Evolutionary conservation across 495 filamentous ascomycete genomes (phyloP).

Genomic region (Xylaria scruposa): DNA sequence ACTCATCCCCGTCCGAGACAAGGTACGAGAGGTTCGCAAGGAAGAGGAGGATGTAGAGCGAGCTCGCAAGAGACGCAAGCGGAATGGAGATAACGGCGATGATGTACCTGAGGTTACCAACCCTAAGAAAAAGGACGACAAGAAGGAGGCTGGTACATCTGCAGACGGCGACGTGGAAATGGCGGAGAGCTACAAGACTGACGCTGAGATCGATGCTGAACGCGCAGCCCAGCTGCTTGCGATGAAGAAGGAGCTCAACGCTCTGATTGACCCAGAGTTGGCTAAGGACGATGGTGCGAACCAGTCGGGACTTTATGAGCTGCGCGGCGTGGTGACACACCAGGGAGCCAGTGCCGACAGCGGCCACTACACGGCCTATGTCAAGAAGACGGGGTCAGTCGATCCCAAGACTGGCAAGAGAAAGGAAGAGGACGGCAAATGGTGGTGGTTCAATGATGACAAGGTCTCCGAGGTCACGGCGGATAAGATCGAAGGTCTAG

Average conservation of each 20-base stretch:
- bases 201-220: constrained; percentile 89
- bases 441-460: constrained; percentile 99
- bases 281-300: constrained; percentile 82
- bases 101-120: constrained; percentile 44
- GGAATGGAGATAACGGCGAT: constrained; percentile 68
- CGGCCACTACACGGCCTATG: constrained; percentile 96
- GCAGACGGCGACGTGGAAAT: constrained; percentile 72
- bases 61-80: constrained; percentile 84
- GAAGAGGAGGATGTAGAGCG: constrained; percentile 91
- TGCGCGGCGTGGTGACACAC: constrained; percentile 95
- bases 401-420: constrained; percentile 73
- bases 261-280: constrained; percentile 73
- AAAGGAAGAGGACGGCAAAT: constrained; percentile 85
- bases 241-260: constrained; percentile 84
- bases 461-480: constrained; percentile 91
- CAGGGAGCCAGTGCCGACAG: constrained; percentile 97
- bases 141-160: constrained; percentile 33
- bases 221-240: constrained; percentile 71
- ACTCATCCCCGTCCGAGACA: constrained; percentile 89
- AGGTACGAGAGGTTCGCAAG: constrained; percentile 93
- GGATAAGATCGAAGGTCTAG: constrained; percentile 88
- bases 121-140: constrained; percentile 43
- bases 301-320: constrained; percentile 91
- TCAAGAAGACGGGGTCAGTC: constrained; percentile 81
- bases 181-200: constrained; percentile 83